A percentile compares a stretch with the other conserved stretches of the same genome.
Conservation (phyloP, 2,329 filamentous ascomycete genomes). For the Westerdykella ornata region DNA sequence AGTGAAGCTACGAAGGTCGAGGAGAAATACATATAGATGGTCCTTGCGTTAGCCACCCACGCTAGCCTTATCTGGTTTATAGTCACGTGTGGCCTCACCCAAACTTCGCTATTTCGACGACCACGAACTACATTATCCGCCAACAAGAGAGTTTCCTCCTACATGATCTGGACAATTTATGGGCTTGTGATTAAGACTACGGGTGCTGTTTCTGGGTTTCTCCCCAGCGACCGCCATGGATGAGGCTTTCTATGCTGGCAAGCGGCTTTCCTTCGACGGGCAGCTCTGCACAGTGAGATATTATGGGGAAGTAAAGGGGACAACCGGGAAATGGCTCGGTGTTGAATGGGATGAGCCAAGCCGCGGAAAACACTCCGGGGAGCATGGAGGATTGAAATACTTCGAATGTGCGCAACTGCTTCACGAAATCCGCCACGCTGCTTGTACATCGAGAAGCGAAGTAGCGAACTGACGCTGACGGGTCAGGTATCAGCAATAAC, state of each 20-base stretch:
- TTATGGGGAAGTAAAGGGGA: slow-evolving; percentile 67
- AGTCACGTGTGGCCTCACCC: too few species aligned
- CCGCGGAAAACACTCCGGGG: slow-evolving; percentile 85
- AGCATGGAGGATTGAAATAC: slow-evolving; percentile 70
- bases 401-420: slow-evolving; percentile 61
- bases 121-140: too few species aligned
- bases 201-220: too few species aligned
- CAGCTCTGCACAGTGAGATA: slow-evolving; percentile 80
- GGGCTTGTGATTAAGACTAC: too few species aligned
- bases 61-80: too few species aligned
- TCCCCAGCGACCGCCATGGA: slow-evolving; percentile 16
- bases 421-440: neutral
- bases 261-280: slow-evolving; percentile 73
- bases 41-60: too few species aligned
- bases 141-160: too few species aligned
- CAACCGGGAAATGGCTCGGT: slow-evolving; percentile 76
- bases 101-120: too few species aligned
- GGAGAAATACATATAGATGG: too few species aligned
- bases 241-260: slow-evolving; percentile 50
- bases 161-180: too few species aligned
- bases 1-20: too few species aligned
- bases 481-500: slow-evolving; percentile 56
- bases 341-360: slow-evolving; percentile 91
- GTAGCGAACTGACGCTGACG: slow-evolving; percentile 10
- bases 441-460: too few species aligned